These are phyloP conservation scores for Gracilaria gracilis DNA, from an alignment of 23 red algal genomes.

Conservation along the genomic window DNA sequence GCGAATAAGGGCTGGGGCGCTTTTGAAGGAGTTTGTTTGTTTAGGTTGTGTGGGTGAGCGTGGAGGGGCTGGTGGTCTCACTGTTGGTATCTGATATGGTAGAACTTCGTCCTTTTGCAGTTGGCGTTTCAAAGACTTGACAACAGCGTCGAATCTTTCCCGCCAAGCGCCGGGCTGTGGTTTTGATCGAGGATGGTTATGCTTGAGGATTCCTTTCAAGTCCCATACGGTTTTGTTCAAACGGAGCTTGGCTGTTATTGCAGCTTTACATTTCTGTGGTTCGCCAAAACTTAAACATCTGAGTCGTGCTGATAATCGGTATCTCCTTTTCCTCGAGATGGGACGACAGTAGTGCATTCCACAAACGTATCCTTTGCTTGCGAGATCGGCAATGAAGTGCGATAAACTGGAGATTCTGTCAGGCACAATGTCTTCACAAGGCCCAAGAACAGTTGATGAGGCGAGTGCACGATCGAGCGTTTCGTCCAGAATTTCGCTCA, in stretches of 20 bases:
- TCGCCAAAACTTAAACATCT: not conserved
- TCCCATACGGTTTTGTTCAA: not conserved
- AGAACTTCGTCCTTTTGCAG: not conserved
- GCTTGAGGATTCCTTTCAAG: not conserved
- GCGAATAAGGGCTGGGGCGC: too few species aligned
- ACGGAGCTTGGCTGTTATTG: constrained; percentile 20
- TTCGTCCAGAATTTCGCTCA: not conserved
- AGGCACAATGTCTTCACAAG: not conserved
- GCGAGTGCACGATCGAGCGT: not conserved
- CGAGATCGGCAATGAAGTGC: not conserved
- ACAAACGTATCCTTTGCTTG: not conserved
- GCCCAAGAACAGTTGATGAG: not conserved
- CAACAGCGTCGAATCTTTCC: not conserved
- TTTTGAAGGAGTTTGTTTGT: not conserved
- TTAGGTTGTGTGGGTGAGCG: not conserved
- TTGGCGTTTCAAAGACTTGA: not conserved
- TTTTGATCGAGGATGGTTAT: not conserved
- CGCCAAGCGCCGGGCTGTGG: not conserved
- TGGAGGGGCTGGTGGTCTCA: not conserved
- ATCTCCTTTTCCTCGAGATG: not conserved
- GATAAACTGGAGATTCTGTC: not conserved
- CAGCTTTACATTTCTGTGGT: constrained; percentile 6
- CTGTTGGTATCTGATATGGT: not conserved
- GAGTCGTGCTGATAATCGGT: not conserved
- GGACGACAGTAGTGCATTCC: constrained; percentile 5